Evolutionary conservation across 208 protist genomes (phyloP), one percentile per base, ranked within the genome.

Genomic region (Crithidia mellificae): DNA sequence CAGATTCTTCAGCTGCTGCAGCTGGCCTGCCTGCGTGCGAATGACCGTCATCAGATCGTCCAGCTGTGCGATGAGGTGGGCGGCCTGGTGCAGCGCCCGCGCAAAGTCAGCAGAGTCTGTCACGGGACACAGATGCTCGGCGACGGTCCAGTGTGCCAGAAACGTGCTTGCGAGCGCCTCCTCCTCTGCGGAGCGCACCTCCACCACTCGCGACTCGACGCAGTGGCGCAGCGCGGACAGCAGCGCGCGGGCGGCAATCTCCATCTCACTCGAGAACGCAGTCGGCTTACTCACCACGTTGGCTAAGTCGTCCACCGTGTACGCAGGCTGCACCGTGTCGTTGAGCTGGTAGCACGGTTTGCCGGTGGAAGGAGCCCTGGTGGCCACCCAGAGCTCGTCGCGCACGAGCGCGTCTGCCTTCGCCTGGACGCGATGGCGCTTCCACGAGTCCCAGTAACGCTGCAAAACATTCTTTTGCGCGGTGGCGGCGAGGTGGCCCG

Each of bases 191-290:
- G 74, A 77, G 6, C 55, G 43, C 32, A 81, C 65, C 39, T 88
- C 72, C 0, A 83, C 72, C 43, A 80, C 76, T 22, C 72, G 71
- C 25, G 65, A 74, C 54, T 71, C 68, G 38, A 85, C 55, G 49
- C 80, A 80, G 43, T 69, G 68, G 19, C 76, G 74, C 44, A 85
- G 70, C 7, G 76, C 72, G 14, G 77, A 71, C 6, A 92, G 38
- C 29, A 93, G 51, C 6, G 69, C 47, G 19, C 82, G 88, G 8
- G 82, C 49, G 15, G 77, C 81, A 29, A 78, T 69, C 46, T 84
- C 76, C 24, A 87, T 24, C 51, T 78, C 75, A 63, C 85, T 83
- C 1, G 87, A 87, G 34, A 89, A 80, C 19, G 27, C 71, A 8
- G 49, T 30, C 8, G 46, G 14, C 22, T 2, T 3, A 39, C 41